phyloP scores from a whole-genome alignment of 1,139 yeast species.

The Blastobotrys capitulatus region DNA sequence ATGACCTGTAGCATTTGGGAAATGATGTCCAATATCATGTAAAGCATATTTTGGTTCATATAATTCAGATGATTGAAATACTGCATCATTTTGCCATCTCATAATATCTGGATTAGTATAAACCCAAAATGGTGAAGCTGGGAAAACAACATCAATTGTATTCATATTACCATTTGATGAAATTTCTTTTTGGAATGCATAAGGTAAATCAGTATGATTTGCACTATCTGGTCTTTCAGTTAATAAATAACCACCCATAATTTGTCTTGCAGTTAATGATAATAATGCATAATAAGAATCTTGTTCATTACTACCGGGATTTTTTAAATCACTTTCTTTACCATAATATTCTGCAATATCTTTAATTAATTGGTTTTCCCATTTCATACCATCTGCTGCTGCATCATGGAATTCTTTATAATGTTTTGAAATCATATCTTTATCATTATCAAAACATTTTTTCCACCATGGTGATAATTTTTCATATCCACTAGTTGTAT shows the following conservation, averaged over 20 bases:
- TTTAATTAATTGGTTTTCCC: neutral
- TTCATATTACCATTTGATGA: slow-evolving; percentile 7
- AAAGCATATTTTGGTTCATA: slow-evolving; percentile 6
- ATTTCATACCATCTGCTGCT: neutral
- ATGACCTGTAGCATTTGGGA: slow-evolving; percentile 11
- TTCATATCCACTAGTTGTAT: slow-evolving; percentile 1
- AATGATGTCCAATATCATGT: slow-evolving; percentile 10
- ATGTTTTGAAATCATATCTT: slow-evolving; percentile 2
- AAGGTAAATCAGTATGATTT: slow-evolving; percentile 5
- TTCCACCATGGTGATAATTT: slow-evolving; percentile 10
- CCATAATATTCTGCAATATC: slow-evolving; percentile 7
- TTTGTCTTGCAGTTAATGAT: slow-evolving; percentile 8
- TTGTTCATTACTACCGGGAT: slow-evolving; percentile 7
- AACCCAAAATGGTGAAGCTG: slow-evolving; percentile 8
- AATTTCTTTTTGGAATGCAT: slow-evolving; percentile 9
- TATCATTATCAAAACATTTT: neutral
- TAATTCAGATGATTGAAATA: slow-evolving; percentile 5
- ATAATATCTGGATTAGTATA: slow-evolving; percentile 5
- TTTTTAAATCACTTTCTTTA: neutral
- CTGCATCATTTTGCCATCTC: slow-evolving; percentile 5
- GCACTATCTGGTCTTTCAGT: neutral
- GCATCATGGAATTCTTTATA: slow-evolving; percentile 7
- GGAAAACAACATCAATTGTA: slow-evolving; percentile 13
- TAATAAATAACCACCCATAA: slow-evolving; percentile 3
- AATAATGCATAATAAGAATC: slow-evolving; percentile 9